phyloP scores from a whole-genome alignment of 768 basidiomycete genomes.

The Lentinula guzmanii region DNA sequence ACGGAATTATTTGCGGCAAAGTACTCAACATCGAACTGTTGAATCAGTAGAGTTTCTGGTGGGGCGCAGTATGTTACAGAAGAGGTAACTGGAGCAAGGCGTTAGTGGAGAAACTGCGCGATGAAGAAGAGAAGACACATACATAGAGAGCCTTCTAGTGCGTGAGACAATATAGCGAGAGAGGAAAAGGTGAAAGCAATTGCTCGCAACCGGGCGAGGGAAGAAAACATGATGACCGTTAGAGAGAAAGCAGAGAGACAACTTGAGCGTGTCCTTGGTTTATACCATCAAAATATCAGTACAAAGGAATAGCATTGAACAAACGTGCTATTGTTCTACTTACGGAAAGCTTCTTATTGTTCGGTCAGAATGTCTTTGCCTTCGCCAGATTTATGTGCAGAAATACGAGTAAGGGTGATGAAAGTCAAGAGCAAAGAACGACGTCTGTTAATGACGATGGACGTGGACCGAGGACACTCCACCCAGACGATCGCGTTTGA shows the following conservation, averaged over 20 bases:
- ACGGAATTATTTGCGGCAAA: constrained; percentile 67
- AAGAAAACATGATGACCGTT: constrained; percentile 49
- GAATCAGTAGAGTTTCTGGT: constrained; percentile 72
- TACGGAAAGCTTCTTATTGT: constrained; percentile 12
- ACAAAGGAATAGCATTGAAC: neutral
- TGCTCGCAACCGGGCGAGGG: constrained; percentile 76
- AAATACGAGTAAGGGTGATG: neutral
- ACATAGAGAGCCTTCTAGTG: constrained; percentile 58
- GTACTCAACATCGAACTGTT: constrained; percentile 72
- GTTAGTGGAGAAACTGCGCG: constrained; percentile 10
- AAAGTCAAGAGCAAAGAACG: neutral
- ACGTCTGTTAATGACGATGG: neutral
- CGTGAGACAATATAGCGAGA: constrained; percentile 27
- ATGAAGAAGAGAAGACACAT: constrained; percentile 21
- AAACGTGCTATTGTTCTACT: constrained; percentile 11
- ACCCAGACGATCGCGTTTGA: neutral
- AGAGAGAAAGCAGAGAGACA: constrained; percentile 9
- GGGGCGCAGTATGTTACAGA: constrained; percentile 85
- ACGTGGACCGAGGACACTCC: neutral
- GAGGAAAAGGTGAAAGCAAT: constrained; percentile 30
- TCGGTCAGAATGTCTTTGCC: constrained; percentile 4
- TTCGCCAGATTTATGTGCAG: neutral
- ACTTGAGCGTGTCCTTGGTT: neutral
- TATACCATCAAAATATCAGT: neutral
- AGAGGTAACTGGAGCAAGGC: constrained; percentile 56